These are phyloP conservation scores for Fragilaria radians DNA, from an alignment of 108 stramenopile species.

Conservation along the genomic window DNA sequence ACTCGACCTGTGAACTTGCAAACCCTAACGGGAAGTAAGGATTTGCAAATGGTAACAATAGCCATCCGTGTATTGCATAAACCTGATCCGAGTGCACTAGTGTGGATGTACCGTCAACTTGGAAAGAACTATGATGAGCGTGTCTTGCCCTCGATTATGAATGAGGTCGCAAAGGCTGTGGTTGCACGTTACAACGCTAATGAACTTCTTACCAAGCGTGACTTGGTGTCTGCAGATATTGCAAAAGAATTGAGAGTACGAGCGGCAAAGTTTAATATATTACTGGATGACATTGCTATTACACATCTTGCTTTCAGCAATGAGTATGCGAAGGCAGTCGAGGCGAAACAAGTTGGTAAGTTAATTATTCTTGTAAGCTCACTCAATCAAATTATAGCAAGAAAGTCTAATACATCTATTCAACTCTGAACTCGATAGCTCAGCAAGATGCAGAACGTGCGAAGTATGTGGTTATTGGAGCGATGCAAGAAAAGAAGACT, in stretches of 20 bases:
- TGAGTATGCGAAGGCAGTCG: conserved; percentile 98
- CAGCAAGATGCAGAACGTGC: conserved; percentile 99
- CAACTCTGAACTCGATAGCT: conserved; percentile 31
- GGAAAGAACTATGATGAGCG: conserved; percentile 98
- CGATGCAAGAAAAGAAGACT: conserved; percentile 95
- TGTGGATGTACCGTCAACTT: conserved; percentile 92
- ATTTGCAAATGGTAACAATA: conserved; percentile 99
- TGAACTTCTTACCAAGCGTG: conserved; percentile 98
- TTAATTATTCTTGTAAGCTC: neutral
- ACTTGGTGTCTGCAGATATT: conserved; percentile 83
- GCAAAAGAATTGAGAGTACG: conserved; percentile 72
- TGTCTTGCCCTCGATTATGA: conserved; percentile 97
- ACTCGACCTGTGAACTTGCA: conserved; percentile 93
- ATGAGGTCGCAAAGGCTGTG: conserved; percentile 99
- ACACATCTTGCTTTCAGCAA: conserved; percentile 97
- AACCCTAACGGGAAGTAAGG: conserved; percentile 94
- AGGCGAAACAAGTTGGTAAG: conserved; percentile 97
- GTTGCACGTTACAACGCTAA: conserved; percentile 99
- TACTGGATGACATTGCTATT: conserved; percentile 97
- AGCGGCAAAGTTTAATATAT: conserved; percentile 78
- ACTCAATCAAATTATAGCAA: neutral
- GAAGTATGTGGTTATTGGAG: conserved; percentile 97
- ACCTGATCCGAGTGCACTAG: conserved; percentile 83
- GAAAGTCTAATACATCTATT: neutral
- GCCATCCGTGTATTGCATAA: conserved; percentile 97